These are phyloP conservation scores for Aureobasidium sp. DNA, from an alignment of 2,329 filamentous ascomycete species.

Conservation along the genomic window DNA sequence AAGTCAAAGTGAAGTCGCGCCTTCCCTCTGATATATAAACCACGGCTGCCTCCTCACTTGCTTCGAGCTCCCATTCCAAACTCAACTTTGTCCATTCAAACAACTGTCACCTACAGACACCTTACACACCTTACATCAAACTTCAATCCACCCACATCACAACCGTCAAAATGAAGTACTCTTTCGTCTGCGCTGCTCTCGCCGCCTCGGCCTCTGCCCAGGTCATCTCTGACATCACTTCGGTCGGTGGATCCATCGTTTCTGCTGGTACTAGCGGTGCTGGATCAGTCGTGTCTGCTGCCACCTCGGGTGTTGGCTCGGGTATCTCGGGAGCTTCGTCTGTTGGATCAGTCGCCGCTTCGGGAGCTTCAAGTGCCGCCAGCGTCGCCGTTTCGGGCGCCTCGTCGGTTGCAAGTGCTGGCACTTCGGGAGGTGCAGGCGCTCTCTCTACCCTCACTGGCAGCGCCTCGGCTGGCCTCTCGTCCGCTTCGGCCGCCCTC, in stretches of 20 bases:
- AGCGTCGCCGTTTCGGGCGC: constrained; percentile 1
- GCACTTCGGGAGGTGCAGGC: background rate
- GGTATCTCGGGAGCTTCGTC: constrained; percentile 9
- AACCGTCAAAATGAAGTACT: constrained; percentile 13
- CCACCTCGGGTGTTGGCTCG: background rate
- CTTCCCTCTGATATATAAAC: constrained; percentile 1
- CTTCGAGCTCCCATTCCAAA: background rate
- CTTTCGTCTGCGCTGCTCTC: constrained; percentile 10
- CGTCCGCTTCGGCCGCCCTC: background rate
- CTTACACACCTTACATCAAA: background rate
- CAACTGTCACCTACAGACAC: background rate
- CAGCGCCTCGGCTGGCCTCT: background rate
- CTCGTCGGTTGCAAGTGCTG: background rate
- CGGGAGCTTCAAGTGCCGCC: constrained; percentile 6
- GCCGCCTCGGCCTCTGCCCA: constrained; percentile 9
- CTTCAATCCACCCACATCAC: constrained; percentile 1
- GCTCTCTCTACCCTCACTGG: background rate
- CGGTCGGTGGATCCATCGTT: background rate
- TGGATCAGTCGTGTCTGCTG: background rate
- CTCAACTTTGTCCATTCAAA: background rate
- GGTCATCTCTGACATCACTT: constrained; percentile 5
- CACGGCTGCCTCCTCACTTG: background rate
- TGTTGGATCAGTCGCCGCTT: background rate
- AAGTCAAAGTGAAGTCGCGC: background rate
- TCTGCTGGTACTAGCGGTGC: background rate